Base-by-base conservation (phyloP, 2,329 filamentous ascomycete genomes). In the Lachnellula hyalina region DNA sequence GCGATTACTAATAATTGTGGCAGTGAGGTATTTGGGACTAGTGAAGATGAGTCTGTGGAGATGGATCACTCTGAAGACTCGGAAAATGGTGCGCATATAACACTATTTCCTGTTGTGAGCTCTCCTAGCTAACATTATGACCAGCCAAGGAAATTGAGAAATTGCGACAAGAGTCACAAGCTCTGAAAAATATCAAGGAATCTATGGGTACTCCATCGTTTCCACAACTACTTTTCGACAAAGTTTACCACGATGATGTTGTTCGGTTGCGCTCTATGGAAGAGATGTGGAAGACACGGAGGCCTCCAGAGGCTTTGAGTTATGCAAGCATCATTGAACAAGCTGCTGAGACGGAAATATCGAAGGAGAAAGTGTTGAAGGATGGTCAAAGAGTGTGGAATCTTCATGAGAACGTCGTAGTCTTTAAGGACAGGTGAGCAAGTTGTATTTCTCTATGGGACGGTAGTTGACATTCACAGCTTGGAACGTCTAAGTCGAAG, bases 201-300 rank as follows among this genome's bases (percentile, higher is more conserved):
- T 84, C 90, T 0, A 87, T 96, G 69, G 91, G 90, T 34, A 91
- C 86, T 0, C 75, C 83, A 1, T 80, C 87, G 5, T 97, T 97
- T 65, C 77, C 87, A 1, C 79, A 84, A 60, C 81, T 89, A 66
- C 83, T 99, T 0, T 97, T 97, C 67, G 83, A 96, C 67, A 99
- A 97, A 70, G 92, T 97, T 3, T 99, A 94, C 72, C 82, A 85
- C 58, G 78, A 87, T 49, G 94, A 99, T 67, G 88, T 99, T 52
- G 78, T 87, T 60, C 83, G 94, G 15, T 71, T 99, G 53, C 81
- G 85, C 41, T 88, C 86, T 14, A 95, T 96, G 82, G 87, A 94
- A 67, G 93, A 95, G 60, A 96, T 97, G 90, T 99, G 94, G 94
- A 95, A 91, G 72, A 85, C 83, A 4, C 82, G 91, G 61, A 82